These are phyloP conservation scores for Fraxinus cuspidata DNA, from an alignment of 257 asterid genomes.

Conservation along the genomic window DNA sequence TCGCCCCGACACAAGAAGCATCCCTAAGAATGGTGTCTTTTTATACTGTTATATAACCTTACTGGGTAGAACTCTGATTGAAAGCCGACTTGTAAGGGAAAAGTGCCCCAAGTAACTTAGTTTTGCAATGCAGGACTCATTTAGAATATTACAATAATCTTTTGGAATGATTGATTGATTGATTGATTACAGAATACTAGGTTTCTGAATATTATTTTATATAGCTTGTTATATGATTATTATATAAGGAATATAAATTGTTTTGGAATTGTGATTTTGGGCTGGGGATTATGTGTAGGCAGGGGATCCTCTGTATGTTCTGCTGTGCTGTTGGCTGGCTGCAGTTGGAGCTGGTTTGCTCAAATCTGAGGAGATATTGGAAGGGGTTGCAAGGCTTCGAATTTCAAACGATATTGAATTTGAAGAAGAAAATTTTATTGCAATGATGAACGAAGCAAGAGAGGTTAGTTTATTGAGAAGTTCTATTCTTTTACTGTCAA, in stretches of 20 bases:
- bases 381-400: conserved; percentile 90
- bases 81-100: no score
- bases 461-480: conserved; percentile 42
- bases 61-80: no score
- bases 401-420: conserved; percentile 85
- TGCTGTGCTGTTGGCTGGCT: conserved; percentile 89
- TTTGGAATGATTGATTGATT: not conserved
- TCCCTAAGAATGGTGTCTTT: no score
- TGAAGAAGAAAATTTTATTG: conserved; percentile 84
- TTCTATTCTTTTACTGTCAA: not conserved
- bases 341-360: conserved; percentile 96
- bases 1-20: no score
- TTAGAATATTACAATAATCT: not conserved
- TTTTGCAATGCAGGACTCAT: no score
- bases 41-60: no score
- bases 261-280: not conserved
- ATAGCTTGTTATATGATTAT: not conserved
- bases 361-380: conserved; percentile 92
- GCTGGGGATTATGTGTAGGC: conserved; percentile 39
- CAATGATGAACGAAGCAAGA: conserved; percentile 81
- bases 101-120: no score
- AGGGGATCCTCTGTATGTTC: conserved; percentile 87
- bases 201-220: not conserved
- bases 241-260: not conserved
- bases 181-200: not conserved